Evolutionary conservation across 169 alveolate species (phyloP).

Genomic region (Plasmodium coatneyi): DNA sequence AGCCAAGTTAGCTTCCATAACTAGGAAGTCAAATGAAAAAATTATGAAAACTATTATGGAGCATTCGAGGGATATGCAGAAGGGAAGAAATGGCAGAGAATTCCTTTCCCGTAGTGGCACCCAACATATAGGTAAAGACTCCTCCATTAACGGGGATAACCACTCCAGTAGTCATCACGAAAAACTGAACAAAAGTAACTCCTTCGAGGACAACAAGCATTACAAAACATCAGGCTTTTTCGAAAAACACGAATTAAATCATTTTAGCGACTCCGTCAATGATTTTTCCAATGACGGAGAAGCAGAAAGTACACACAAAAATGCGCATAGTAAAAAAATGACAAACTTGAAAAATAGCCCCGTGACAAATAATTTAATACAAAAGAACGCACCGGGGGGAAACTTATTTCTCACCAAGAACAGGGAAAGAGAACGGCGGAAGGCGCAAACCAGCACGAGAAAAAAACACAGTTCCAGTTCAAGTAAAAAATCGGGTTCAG

Average conservation of each 20-base stretch:
- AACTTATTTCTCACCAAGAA: not conserved
- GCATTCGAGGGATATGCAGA: constrained; percentile 27
- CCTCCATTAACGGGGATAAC: not conserved
- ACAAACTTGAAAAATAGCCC: constrained; percentile 7
- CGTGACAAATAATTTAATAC: constrained; percentile 12
- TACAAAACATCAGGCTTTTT: not conserved
- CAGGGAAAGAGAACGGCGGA: not conserved
- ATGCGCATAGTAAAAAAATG: constrained; percentile 9
- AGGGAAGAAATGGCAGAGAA: not conserved
- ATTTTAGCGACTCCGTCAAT: not conserved
- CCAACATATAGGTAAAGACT: not conserved
- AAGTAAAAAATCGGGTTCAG: not conserved
- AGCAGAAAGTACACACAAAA: not conserved
- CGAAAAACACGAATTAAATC: not conserved
- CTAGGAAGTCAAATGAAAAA: constrained; percentile 61
- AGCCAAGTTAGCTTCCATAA: constrained; percentile 42
- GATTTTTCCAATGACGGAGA: not conserved
- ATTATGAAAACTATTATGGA: constrained; percentile 50
- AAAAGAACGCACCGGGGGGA: not conserved
- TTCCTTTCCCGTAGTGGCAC: not conserved
- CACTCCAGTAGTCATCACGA: not conserved
- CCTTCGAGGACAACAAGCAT: constrained; percentile 5
- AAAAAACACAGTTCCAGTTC: not conserved
- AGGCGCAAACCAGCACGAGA: not conserved
- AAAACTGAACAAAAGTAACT: not conserved